Evolutionary conservation across 192 early-diverging fungal species (phyloP).

Genomic region (Linnemannia zychae): DNA sequence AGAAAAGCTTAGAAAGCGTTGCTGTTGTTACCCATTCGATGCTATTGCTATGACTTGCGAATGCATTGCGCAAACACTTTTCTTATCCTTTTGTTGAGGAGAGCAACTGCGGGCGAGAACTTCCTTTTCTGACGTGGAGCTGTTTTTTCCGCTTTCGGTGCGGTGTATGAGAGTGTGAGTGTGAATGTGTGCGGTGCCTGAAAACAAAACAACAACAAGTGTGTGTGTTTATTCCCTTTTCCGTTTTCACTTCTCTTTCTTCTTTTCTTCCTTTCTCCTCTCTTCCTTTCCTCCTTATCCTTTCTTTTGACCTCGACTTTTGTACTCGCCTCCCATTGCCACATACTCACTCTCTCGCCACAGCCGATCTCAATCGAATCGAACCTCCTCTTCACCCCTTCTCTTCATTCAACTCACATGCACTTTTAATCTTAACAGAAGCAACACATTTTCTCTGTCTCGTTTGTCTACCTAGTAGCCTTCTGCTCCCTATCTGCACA

Average conservation of each 20-base stretch:
- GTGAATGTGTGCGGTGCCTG: neutral
- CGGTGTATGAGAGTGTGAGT: too few species aligned
- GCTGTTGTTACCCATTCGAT: too few species aligned
- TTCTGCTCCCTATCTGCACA: neutral
- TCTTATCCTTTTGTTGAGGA: too few species aligned
- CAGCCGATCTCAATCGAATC: neutral
- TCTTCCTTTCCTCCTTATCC: neutral
- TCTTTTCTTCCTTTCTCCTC: neutral
- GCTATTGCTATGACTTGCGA: too few species aligned
- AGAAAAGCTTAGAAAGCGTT: neutral
- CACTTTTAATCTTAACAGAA: neutral
- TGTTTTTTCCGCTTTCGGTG: constrained; percentile 17
- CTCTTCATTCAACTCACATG: neutral
- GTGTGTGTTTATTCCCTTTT: neutral
- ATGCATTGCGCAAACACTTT: too few species aligned
- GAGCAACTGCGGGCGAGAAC: neutral
- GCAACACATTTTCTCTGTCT: neutral
- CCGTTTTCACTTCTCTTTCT: neutral
- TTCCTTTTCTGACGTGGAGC: neutral
- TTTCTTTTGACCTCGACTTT: neutral
- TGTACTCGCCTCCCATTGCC: neutral
- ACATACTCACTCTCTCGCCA: neutral
- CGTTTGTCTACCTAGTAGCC: neutral
- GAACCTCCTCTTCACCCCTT: neutral
- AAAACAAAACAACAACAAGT: neutral